Percentiles rank a stretch among this genome's conserved stretches.
These are phyloP conservation scores for Penicillium cinerascens DNA, from an alignment of 495 filamentous ascomycete genomes.

Conservation along the genomic window DNA sequence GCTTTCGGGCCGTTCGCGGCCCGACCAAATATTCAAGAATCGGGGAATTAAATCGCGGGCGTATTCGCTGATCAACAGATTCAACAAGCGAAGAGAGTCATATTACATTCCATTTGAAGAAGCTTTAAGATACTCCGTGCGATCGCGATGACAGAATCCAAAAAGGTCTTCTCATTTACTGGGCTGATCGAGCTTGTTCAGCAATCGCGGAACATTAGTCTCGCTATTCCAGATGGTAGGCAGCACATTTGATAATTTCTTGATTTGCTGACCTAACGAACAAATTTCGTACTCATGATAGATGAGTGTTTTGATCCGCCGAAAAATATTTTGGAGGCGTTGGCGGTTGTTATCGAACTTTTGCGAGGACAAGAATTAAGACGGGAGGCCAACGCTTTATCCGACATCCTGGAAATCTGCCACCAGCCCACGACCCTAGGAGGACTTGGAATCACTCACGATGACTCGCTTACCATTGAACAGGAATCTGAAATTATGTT, in stretches of 20 bases:
- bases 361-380: background rate
- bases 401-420: constrained; percentile 15
- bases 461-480: background rate
- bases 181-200: too few relatives aligned
- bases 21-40: constrained; percentile 1
- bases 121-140: too few relatives aligned
- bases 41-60: background rate
- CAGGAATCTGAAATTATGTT: constrained; percentile 24
- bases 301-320: too few relatives aligned
- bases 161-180: too few relatives aligned
- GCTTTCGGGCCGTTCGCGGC: constrained; percentile 7
- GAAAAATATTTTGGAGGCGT: background rate
- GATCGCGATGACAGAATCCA: too few relatives aligned
- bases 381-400: constrained; percentile 9
- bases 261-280: too few relatives aligned
- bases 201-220: too few relatives aligned
- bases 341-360: background rate
- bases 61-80: background rate
- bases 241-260: too few relatives aligned
- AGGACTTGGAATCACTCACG: constrained; percentile 11
- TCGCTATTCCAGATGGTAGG: too few relatives aligned
- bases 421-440: constrained; percentile 13
- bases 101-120: too few relatives aligned
- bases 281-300: too few relatives aligned
- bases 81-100: too few relatives aligned